Conservation (phyloP, 2,329 filamentous ascomycete species). For the Parastagonospora avenae region DNA sequence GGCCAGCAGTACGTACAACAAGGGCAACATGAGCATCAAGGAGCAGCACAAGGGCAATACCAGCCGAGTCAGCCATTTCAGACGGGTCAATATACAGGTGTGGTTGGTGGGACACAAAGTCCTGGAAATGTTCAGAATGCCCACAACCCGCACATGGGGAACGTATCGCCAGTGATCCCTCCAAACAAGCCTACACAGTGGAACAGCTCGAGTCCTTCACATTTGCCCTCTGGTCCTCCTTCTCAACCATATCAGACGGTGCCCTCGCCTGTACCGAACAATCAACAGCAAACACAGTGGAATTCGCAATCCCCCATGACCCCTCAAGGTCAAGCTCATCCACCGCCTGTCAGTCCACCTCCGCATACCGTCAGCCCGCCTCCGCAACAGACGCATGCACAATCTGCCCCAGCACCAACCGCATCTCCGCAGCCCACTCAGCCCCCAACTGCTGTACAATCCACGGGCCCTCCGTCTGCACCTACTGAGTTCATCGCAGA, state of each 20-base stretch:
- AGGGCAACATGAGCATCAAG: conserved; percentile 19
- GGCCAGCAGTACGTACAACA: conserved; percentile 11
- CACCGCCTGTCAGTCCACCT: conserved; percentile 13
- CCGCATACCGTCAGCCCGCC: conserved; percentile 23
- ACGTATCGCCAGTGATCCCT: conserved; percentile 13
- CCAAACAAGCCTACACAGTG: conserved; percentile 10
- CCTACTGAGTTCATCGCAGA: conserved; percentile 41
- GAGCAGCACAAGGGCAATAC: conserved; percentile 9
- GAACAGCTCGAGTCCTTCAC: conserved; percentile 10
- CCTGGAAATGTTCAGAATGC: conserved; percentile 5
- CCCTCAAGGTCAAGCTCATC: neutral
- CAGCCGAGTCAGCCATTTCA: conserved; percentile 13
- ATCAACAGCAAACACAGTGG: conserved; percentile 30
- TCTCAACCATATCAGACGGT: conserved; percentile 16
- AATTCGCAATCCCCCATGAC: conserved; percentile 10
- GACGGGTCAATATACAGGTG: conserved; percentile 33
- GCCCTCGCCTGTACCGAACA: conserved; percentile 13
- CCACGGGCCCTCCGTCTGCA: conserved; percentile 5
- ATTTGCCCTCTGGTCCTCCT: conserved; percentile 2
- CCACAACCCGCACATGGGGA: conserved; percentile 15
- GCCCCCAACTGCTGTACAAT: conserved; percentile 16
- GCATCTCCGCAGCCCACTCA: conserved; percentile 14
- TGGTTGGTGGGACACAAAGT: conserved; percentile 22
- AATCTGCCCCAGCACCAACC: conserved; percentile 14
- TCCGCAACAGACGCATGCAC: conserved; percentile 13